These are phyloP conservation scores for Coemansia sp. DNA, from an alignment of 192 early-diverging fungal genomes.

Conservation along the genomic window DNA sequence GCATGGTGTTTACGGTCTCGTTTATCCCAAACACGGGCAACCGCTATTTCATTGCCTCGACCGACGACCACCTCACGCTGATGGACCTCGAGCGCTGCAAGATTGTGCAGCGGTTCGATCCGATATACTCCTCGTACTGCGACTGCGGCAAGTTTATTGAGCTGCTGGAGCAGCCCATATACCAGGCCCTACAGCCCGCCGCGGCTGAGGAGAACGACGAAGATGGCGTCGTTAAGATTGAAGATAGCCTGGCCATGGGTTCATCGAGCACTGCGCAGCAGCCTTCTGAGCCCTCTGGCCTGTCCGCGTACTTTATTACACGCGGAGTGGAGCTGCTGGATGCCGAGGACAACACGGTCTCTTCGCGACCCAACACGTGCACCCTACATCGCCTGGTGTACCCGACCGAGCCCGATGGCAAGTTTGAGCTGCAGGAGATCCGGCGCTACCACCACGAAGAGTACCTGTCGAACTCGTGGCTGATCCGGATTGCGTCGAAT, in stretches of 20 bases:
- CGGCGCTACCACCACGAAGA: constrained; percentile 75
- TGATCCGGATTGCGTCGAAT: constrained; percentile 85
- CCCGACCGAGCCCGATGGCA: constrained; percentile 63
- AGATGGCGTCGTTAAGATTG: neutral
- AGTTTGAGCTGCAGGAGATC: constrained; percentile 76
- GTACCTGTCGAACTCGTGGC: constrained; percentile 92
- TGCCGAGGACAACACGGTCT: constrained; percentile 66
- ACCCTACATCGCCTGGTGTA: constrained; percentile 84
- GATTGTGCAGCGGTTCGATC: constrained; percentile 58
- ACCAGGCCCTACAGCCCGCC: constrained; percentile 22
- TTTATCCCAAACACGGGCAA: constrained; percentile 94
- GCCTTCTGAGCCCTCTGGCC: constrained; percentile 12
- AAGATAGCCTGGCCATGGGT: neutral
- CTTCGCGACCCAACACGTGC: constrained; percentile 84
- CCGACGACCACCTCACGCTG: constrained; percentile 83
- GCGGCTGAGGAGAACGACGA: constrained; percentile 18
- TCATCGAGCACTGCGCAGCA: neutral
- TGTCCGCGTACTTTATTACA: constrained; percentile 78
- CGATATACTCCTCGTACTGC: constrained; percentile 90
- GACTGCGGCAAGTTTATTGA: constrained; percentile 90
- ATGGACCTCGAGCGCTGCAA: constrained; percentile 81
- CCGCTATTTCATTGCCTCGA: constrained; percentile 87
- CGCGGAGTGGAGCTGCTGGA: constrained; percentile 91
- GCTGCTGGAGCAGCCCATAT: constrained; percentile 58
- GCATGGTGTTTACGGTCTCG: constrained; percentile 95